Evolutionary conservation across 2,329 filamentous ascomycete species (phyloP).

Genomic region (Fulvia fulva): DNA sequence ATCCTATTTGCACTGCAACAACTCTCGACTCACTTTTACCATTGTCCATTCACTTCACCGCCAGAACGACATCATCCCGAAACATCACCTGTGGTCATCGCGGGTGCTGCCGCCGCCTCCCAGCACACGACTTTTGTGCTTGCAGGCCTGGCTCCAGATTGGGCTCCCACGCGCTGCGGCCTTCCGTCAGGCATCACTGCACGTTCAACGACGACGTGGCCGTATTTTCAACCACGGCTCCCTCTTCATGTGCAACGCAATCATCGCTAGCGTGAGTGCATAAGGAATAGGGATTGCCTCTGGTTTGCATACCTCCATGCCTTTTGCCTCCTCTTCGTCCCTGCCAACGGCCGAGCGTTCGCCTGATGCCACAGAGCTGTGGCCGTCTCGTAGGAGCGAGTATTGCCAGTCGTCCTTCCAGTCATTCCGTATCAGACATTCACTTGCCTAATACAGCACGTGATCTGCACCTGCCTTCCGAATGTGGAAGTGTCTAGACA

Average conservation of each 20-base stretch:
- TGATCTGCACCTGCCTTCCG: background rate
- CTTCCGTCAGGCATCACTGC: slow-evolving; percentile 7
- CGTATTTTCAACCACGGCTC: background rate
- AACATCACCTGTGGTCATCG: background rate
- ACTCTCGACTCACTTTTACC: background rate
- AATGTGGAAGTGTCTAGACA: background rate
- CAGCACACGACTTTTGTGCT: slow-evolving; percentile 1
- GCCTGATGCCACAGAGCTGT: background rate
- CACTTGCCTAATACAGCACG: background rate
- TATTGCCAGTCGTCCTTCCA: background rate
- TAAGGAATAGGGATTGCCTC: background rate
- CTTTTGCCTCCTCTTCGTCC: background rate
- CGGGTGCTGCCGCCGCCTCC: background rate
- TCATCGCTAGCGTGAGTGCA: background rate
- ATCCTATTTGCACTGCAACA: background rate
- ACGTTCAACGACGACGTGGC: slow-evolving; percentile 5
- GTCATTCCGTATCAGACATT: background rate
- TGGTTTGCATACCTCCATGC: background rate
- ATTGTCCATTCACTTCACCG: background rate
- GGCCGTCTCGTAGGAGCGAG: background rate
- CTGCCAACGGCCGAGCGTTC: background rate
- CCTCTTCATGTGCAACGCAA: background rate
- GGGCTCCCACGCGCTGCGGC: background rate
- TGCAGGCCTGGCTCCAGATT: background rate
- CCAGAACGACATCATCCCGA: background rate